Base-by-base conservation (phyloP, 2,329 filamentous ascomycete species). In the Pyricularia grisea region DNA sequence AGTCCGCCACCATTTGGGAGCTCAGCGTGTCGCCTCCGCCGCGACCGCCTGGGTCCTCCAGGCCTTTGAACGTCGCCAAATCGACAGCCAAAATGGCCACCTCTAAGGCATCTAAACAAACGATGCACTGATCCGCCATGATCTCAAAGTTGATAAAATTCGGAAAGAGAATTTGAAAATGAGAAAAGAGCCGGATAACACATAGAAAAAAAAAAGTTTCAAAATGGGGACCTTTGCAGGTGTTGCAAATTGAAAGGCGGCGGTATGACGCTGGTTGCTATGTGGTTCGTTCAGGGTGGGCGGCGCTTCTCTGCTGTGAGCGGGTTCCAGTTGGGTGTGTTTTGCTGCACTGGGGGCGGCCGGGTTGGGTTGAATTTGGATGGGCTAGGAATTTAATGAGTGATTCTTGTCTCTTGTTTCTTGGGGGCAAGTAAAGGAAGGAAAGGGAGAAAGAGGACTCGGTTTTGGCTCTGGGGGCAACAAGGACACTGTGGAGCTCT, bases 111-210 rank as follows among this genome's bases (percentile, higher is more conserved):
- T 90, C 88, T 77, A 90, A 83, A 83, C 88, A 90, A 79, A 90
- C 87, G 79, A 90, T 90, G 81, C 87, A 90, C 82, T 89, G 87
- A 80, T 90, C 88, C 80, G 86, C 83, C 81, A 83, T 83, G 73
- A 74, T 77, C 74, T 74, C 75, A 75, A 77, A 75, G 28, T 33
- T 23, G 55, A 61, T 25, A 28, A 30, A 63, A 65, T 25, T 30
- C 30, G 30, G n/a, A 36, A 28, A 50, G 10, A 11, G 36, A 30
- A 31, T 60, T 69, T 66, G 50, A 50, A 25, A 30, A 64, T 68
- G 30, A 42, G 14, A 33, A 27, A 28, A 50, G 27, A 14, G 33
- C 58, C 58, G 58, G 58, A 61, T 61, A 23, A 27, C 23, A 61
- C 58, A 61, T 61, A 61, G 58, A n/a, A 61, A 61, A 61, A 61